Evolutionary conservation across 345 rosid genomes (phyloP), one percentile per base, ranked within the genome.

Genomic region (Boechera divaricarpa): DNA sequence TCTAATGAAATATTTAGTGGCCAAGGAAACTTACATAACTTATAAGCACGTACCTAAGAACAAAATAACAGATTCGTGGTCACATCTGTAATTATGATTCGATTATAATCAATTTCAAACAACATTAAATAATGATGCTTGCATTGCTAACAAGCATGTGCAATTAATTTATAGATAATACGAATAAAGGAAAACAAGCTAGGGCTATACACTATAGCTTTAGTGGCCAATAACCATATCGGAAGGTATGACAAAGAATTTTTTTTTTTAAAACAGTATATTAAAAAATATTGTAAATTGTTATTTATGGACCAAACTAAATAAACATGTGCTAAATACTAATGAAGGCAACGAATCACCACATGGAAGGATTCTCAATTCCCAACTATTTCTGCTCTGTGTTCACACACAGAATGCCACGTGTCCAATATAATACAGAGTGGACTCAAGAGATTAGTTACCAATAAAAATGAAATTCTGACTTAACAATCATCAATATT

Each of bases 291-390:
- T 29, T 29, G 11, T 13, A 58, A 31, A 58, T 15, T 24, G 26
- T 66, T 66, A 72, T 78, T 49, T 38, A 57, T 78, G 61, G 63
- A 78, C 49, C 39, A 78, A 65, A 72, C 7, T 70, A 72, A 33
- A 65, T 51, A 72, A 66, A 78, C 77, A 78, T 72, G 77, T 78
- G 77, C 56, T 59, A 72, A 78, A 72, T 78, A 72, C 81, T 78
- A 65, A 78, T 58, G 49, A 49, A 78, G 81, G 77, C 49, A 78
- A 72, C 69, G 77, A 66, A 72, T 78, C 53, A 44, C 77, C 81
- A 78, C 81, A 78, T 78, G 81, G 63, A 72, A 72, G 62, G 63
- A 72, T 78, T 66, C 81, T 66, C 49, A n/a, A 48, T 72, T 9
- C 72, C 56, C 60, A 77, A 63, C 72, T 70, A 77, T 70, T 63